Conservation (phyloP, 2,329 filamentous ascomycete genomes). For the Neonectria magnoliae region DNA sequence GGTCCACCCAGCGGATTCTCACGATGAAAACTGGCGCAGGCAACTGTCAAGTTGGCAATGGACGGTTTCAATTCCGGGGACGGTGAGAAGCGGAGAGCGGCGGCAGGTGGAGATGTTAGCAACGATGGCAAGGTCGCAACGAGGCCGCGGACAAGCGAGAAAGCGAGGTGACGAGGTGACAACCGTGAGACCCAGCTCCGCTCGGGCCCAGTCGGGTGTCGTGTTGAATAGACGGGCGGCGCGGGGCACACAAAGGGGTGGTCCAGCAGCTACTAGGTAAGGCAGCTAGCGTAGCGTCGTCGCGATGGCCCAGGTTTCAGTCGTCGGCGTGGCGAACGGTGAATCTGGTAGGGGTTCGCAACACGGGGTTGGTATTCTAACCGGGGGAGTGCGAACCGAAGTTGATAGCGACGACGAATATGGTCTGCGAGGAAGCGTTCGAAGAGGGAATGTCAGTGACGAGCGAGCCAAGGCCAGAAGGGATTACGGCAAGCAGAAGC, state of each 20-base stretch:
- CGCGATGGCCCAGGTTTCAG: slow-evolving; percentile 43
- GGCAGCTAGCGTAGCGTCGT: slow-evolving; percentile 33
- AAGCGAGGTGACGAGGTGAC: slow-evolving; percentile 26
- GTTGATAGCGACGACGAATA: slow-evolving; percentile 7
- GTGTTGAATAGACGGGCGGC: slow-evolving; percentile 39
- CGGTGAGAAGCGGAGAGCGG: slow-evolving; percentile 13
- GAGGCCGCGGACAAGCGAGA: slow-evolving; percentile 23
- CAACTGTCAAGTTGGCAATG: slow-evolving; percentile 13
- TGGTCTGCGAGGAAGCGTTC: slow-evolving; percentile 23
- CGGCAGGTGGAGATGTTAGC: slow-evolving; percentile 23
- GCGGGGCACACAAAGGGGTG: slow-evolving; percentile 41
- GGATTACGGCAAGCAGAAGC: slow-evolving; percentile 13
- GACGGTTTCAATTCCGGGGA: slow-evolving; percentile 22
- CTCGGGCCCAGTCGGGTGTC: slow-evolving; percentile 36
- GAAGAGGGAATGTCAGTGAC: slow-evolving; percentile 21
- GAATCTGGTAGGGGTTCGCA: slow-evolving; percentile 38
- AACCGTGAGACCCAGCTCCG: slow-evolving; percentile 36
- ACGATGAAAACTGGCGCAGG: slow-evolving; percentile 19
- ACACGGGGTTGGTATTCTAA: slow-evolving; percentile 32
- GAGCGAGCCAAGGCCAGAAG: slow-evolving; percentile 7
- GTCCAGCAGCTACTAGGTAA: slow-evolving; percentile 21
- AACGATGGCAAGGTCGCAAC: slow-evolving; percentile 24
- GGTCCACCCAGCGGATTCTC: slow-evolving; percentile 35
- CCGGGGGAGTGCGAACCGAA: slow-evolving; percentile 20
- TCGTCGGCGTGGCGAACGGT: slow-evolving; percentile 42